Evolutionary conservation across 352 stramenopile species (phyloP).

Genomic region (Sclerospora graminicola): DNA sequence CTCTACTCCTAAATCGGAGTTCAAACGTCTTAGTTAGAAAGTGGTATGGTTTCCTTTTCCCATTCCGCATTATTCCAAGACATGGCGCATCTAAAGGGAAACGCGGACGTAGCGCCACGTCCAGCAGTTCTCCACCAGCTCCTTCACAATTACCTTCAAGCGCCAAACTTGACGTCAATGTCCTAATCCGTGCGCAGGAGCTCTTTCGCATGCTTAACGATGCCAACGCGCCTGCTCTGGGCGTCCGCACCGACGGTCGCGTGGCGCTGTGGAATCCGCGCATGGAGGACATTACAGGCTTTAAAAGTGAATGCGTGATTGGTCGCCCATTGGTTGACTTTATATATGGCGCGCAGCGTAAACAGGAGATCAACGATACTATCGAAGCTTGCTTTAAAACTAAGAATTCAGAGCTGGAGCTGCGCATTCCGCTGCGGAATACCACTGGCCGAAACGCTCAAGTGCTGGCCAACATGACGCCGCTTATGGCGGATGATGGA

Average conservation of each 20-base stretch:
- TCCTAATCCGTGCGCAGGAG: conserved; percentile 7
- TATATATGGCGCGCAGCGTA: conserved; percentile 35
- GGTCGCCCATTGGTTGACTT: conserved; percentile 34
- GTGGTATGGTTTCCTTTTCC: background rate
- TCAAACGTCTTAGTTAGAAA: too few relatives aligned
- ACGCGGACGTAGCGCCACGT: conserved; percentile 4
- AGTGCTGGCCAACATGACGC: conserved; percentile 45
- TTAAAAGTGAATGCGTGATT: conserved; percentile 25
- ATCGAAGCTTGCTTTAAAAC: conserved; percentile 18
- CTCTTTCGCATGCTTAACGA: conserved; percentile 38
- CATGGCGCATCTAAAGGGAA: conserved; percentile 16
- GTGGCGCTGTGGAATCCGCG: conserved; percentile 63
- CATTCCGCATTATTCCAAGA: conserved; percentile 11
- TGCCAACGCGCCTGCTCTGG: conserved; percentile 59
- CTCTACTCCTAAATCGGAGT: too few relatives aligned
- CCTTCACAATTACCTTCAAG: background rate
- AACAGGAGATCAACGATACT: conserved; percentile 20
- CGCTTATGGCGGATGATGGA: conserved; percentile 30
- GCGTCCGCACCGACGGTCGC: conserved; percentile 32
- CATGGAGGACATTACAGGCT: conserved; percentile 49
- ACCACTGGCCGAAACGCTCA: conserved; percentile 31
- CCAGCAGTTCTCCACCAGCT: background rate
- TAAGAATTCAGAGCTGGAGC: conserved; percentile 31
- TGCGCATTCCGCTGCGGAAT: conserved; percentile 40
- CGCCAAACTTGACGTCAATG: background rate